A percentile compares a stretch with the other conserved stretches of the same genome.
These are phyloP conservation scores for Aspergillus amoenus DNA, from an alignment of 2,329 filamentous ascomycete species.

Conservation along the genomic window DNA sequence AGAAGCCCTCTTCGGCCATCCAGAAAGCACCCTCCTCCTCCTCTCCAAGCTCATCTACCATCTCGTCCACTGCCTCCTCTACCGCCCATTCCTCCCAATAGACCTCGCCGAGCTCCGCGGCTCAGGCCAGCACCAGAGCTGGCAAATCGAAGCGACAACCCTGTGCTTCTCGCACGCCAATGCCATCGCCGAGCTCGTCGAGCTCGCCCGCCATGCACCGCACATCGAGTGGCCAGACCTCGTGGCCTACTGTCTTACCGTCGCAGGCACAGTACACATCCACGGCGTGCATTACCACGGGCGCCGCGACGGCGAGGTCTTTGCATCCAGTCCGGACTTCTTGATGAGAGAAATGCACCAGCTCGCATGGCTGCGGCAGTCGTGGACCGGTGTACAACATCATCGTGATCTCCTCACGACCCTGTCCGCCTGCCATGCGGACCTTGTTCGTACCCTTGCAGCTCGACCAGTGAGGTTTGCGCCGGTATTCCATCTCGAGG, in stretches of 20 bases:
- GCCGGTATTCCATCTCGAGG: conserved; percentile 78
- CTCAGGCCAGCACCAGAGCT: conserved; percentile 81
- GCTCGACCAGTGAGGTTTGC: conserved; percentile 71
- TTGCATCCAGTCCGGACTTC: conserved; percentile 66
- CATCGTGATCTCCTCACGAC: conserved; percentile 75
- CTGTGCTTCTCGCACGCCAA: conserved; percentile 85
- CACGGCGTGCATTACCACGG: conserved; percentile 78
- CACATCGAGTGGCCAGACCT: conserved; percentile 84
- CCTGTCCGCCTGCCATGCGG: conserved; percentile 75
- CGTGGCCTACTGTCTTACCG: conserved; percentile 82
- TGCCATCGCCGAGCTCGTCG: conserved; percentile 78
- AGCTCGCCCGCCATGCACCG: conserved; percentile 71
- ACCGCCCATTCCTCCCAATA: conserved; percentile 81
- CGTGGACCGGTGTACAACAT: conserved; percentile 76
- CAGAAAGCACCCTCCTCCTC: conserved; percentile 74
- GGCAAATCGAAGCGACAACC: conserved; percentile 89
- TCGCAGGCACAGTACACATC: conserved; percentile 83
- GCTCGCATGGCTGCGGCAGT: conserved; percentile 69
- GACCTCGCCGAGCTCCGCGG: conserved; percentile 78
- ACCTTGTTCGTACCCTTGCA: conserved; percentile 71
- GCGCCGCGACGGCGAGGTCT: conserved; percentile 60
- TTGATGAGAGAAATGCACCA: conserved; percentile 77
- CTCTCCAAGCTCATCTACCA: conserved; percentile 86
- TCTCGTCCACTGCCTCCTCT: conserved; percentile 81
- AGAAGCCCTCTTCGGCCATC: conserved; percentile 71